A percentile compares a stretch with the other conserved stretches of the same genome.
These are phyloP conservation scores for Populus tomentosa DNA, from an alignment of 441 rosid species.

Conservation along the genomic window DNA sequence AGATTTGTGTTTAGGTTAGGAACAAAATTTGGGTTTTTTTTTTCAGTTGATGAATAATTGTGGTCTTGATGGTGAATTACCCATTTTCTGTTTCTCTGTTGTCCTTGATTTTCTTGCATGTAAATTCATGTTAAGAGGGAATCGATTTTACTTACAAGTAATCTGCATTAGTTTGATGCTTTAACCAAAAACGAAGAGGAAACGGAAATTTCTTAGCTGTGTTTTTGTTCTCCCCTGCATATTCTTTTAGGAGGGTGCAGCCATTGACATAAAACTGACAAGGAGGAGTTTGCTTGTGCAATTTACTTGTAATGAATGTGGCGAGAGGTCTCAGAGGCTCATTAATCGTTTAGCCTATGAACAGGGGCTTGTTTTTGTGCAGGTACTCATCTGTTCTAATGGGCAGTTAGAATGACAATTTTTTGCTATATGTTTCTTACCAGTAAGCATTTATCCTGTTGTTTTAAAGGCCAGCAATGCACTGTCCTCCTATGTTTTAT, in stretches of 20 bases:
- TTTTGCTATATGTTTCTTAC: constrained; percentile 2
- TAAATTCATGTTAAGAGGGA: neutral
- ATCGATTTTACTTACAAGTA: neutral
- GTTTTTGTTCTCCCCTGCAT: neutral
- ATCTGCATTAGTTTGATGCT: neutral
- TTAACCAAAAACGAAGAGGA: neutral
- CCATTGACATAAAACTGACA: constrained; percentile 59
- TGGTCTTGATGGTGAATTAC: neutral
- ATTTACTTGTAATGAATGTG: constrained; percentile 69
- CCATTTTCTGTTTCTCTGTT: neutral
- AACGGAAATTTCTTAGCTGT: neutral
- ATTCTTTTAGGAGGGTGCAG: constrained; percentile 34
- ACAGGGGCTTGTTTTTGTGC: constrained; percentile 73
- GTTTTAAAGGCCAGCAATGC: neutral
- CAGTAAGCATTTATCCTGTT: neutral
- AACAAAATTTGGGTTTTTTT: too few relatives aligned
- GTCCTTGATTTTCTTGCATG: neutral
- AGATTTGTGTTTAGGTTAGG: too few relatives aligned
- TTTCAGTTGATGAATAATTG: neutral
- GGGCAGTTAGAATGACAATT: neutral
- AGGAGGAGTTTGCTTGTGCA: constrained; percentile 76
- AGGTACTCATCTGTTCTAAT: constrained; percentile 36
- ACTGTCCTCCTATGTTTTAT: neutral
- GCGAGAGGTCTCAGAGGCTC: constrained; percentile 76
- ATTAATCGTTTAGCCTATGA: constrained; percentile 79